Evolutionary conservation across 2,329 filamentous ascomycete genomes (phyloP), one percentile per base, ranked within the genome.

Genomic region (Beauveria varroae): DNA sequence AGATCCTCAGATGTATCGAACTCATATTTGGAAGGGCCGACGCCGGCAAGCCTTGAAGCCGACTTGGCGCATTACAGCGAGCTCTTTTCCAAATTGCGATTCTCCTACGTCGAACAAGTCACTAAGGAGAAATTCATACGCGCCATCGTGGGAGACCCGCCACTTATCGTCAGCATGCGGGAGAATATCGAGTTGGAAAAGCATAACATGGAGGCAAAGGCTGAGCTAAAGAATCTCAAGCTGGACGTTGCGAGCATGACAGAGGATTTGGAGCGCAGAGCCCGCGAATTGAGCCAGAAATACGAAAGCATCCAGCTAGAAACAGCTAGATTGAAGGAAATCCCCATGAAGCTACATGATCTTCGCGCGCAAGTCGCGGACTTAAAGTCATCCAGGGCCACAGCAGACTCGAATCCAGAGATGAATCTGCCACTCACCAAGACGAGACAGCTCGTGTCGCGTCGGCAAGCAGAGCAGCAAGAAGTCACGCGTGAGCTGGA

Each of bases 111-210:
- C 68, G 95, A 99, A 76, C 95, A 98, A 79, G 92, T 98, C 64
- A 98, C 93, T 50, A 99, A 98, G 76, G 95, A 99, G 74, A 96
- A 96, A 70, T 98, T 97, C 74, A 87, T 99, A 60, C 90, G 92
- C 67, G 88, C 90, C 65, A 96, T 98, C 67, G 91, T 96, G 18
- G 91, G 91, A 65, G 90, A 96, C 65, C 91, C 93, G 54, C 95
- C 93, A 0, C 81, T 93, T 18, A 88, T 98, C 51, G 90, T 96
- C 62, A 88, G 88, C 46, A 85, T 87, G 49, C 83, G 87, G 67
- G 93, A 98, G 70, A 98, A 97, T 71, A 78, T 88, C 53, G 86
- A 87, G 62, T 76, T 96, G 26, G 91, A 95, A 71, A 79, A 75
- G 66, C 79, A 82, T 61, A 87, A 91, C 63, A 78, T 91, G 18